Evolutionary conservation across 164 flowering plant species (phyloP), one percentile per base, ranked within the genome.

Genomic region (Magnolia kwangsiensis): DNA sequence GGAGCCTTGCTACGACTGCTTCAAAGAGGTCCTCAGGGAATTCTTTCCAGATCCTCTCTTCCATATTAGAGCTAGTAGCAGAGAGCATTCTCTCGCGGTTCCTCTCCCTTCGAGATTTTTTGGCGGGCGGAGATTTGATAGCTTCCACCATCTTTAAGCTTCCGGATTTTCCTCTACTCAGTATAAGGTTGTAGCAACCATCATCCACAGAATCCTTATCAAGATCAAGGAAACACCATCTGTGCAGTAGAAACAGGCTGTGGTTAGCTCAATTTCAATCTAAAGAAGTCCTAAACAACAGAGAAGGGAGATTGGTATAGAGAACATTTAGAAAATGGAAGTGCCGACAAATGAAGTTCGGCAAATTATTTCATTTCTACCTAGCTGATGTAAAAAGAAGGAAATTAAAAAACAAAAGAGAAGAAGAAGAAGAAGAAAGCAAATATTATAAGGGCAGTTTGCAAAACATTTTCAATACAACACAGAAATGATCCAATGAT

Each of bases 11-110:
- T 81, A 93, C 85, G 18, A 95, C 97, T 76, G 92, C 92, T 84
- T 95, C 98, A 78, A 86, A 86, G 19, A 95, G 95, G 82, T 95
- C 99, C 79, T 94, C 97, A 0, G 99, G 99, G 67, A 95, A 88
- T 71, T 92, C 94, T 82, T 91, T 91, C 99, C 99, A 95, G 68
- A 95, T 92, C 7, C 82, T 77, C 45, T 84, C 81, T 19, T 93
- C 91, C 97, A 95, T 88, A 59, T 80, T 61, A 23, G 82, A 55
- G 74, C 64, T 59, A 59, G 78, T 63, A 13, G 72, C 66, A 61
- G 76, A 76, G n/a, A 76, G 72, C 69, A 76, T 67, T 82, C 85
- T 89, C 27, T 80, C 91, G 37, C 84, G 83, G 78, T 81, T 85
- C 37, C 88, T 83, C 78, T 90, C 96, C 80, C 84, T 91, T 7